Evolutionary conservation across 2,329 filamentous ascomycete genomes (phyloP), one percentile per base, ranked within the genome.

Genomic region (Lachnellula subtilissima): DNA sequence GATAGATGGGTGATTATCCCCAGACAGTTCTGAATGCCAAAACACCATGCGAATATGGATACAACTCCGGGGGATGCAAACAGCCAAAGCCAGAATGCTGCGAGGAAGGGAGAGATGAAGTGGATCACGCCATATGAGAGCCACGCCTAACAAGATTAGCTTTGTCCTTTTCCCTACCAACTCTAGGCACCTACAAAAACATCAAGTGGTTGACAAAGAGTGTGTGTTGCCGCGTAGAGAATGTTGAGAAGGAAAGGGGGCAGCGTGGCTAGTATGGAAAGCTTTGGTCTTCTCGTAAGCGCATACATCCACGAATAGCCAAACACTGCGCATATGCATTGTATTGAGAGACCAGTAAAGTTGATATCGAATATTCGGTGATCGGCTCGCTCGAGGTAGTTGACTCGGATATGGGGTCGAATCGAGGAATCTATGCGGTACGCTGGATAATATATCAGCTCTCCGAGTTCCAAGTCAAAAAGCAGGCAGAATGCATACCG

Each of bases 111-210:
- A 17, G 87, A 88, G 32, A 86, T 88, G 67, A 95, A 97, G 73
- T 97, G 92, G 54, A 89, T 88, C 54, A 97, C 79, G 52, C 92
- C 92, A 69, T 97, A 97, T 0, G 92, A 92, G n/a, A 97, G 75
- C 92, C 92, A 96, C 15, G 92, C 91, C 59, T 64, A 19, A 35
- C 7, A 45, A 40, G 96, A 76, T 57, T 96, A 78, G 69, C 94
- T 96, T 82, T 48, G 88, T 77, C 15, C 19, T 35, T 32, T 11
- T 11, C n/a, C 17, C 9, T 46, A 14, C 8, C 15, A 40, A 37
- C 15, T 9, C 11, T 43, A 22, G 11, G 9, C 35, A 58, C 60
- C 28, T 55, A 63, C 59, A 50, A 67, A 65, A 8, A 67, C 63
- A 57, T 67, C 65, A 48, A 67, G 60, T 12, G 61, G 51, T 23